Conservation (phyloP, 1,284 basidiomycete species). For the Phlebopus sp. region DNA sequence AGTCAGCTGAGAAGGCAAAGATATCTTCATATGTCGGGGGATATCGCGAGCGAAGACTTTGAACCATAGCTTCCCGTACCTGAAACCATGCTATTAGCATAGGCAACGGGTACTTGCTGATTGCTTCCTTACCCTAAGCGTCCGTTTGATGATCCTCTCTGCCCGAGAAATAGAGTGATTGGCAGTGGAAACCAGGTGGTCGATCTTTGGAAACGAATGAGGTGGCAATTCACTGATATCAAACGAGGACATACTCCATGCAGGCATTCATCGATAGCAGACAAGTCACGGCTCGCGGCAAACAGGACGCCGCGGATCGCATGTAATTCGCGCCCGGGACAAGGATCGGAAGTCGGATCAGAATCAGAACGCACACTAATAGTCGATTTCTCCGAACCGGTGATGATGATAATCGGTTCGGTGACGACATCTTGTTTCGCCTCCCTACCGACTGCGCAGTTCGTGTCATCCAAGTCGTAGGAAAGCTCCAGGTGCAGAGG, state of each 20-base stretch:
- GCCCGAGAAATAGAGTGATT: conserved; percentile 51
- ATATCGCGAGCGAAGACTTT: conserved; percentile 29
- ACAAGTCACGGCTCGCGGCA: conserved; percentile 52
- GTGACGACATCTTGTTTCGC: conserved; percentile 23
- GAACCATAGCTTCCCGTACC: conserved; percentile 27
- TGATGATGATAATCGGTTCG: conserved; percentile 14
- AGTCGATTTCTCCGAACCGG: conserved; percentile 13
- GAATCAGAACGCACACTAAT: conserved; percentile 1
- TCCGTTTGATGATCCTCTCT: conserved; percentile 48
- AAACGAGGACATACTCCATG: conserved; percentile 26
- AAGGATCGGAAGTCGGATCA: conserved; percentile 5
- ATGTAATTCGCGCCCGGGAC: conserved; percentile 31
- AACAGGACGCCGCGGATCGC: conserved; percentile 45
- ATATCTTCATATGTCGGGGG: conserved; percentile 18
- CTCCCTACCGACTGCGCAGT: conserved; percentile 41
- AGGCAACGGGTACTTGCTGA: conserved; percentile 1
- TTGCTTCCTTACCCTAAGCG: conserved; percentile 44
- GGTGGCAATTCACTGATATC: conserved; percentile 10
- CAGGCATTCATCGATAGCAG: conserved; percentile 43
- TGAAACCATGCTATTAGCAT: conserved; percentile 6
- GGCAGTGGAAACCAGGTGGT: conserved; percentile 50
- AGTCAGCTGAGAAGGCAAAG: conserved; percentile 17
- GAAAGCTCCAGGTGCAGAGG: conserved; percentile 37
- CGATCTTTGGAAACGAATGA: conserved; percentile 39
- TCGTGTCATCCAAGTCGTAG: conserved; percentile 33